phyloP scores from a whole-genome alignment of 257 asterid genomes.

The Asclepias syriaca region DNA sequence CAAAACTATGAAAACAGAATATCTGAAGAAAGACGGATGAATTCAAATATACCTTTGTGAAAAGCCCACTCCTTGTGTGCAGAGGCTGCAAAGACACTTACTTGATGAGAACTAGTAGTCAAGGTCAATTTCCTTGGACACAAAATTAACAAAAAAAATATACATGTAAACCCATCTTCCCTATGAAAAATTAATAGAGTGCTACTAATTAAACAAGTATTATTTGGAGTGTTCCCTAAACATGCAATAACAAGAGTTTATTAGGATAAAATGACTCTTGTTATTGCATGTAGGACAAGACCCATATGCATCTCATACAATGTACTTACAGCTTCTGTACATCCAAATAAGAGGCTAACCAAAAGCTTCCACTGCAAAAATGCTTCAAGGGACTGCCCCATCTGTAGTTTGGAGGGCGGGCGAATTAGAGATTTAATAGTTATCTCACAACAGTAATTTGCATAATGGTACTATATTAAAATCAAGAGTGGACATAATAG shows the following conservation, averaged over 20 bases:
- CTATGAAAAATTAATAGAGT: background rate
- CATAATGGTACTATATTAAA: background rate
- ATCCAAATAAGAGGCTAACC: slow-evolving; percentile 71
- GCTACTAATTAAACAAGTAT: background rate
- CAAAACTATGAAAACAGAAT: background rate
- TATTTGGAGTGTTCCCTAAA: background rate
- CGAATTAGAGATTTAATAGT: slow-evolving; percentile 13
- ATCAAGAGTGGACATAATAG: background rate
- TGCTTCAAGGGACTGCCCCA: slow-evolving; percentile 97
- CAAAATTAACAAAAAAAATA: background rate
- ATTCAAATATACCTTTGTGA: slow-evolving; percentile 63
- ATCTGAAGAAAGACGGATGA: slow-evolving; percentile 3
- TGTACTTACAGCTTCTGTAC: slow-evolving; percentile 81
- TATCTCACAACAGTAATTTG: background rate
- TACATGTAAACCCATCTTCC: background rate
- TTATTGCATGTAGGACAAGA: background rate
- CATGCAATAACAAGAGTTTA: background rate
- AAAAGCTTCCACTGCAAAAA: slow-evolving; percentile 85
- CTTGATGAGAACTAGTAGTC: slow-evolving; percentile 12
- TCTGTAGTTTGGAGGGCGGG: slow-evolving; percentile 46
- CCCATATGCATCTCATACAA: background rate
- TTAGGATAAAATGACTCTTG: no score
- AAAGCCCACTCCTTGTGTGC: slow-evolving; percentile 66
- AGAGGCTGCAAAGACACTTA: slow-evolving; percentile 63
- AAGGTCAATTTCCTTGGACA: background rate